Conservation (phyloP, 495 filamentous ascomycete species). For the Hypoxylon trugodes region DNA sequence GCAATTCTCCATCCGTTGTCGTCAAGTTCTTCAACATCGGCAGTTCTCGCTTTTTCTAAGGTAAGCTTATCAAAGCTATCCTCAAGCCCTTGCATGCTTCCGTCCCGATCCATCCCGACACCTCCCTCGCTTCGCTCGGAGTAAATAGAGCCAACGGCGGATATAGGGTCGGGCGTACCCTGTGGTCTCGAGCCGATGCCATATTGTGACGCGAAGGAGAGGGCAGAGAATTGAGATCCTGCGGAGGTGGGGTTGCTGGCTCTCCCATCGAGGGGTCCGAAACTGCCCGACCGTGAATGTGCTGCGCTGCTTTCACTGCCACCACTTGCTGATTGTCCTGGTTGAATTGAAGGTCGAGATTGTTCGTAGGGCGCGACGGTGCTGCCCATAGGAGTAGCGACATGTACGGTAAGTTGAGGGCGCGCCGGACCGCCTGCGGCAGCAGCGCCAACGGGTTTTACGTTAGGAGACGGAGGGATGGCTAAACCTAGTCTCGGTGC, state of each 20-base stretch:
- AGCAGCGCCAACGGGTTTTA: conserved; percentile 68
- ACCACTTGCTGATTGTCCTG: conserved; percentile 69
- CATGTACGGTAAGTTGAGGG: conserved; percentile 70
- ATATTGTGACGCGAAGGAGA: conserved; percentile 77
- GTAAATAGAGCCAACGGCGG: conserved; percentile 84
- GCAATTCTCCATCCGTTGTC: conserved; percentile 95
- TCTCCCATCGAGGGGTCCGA: conserved; percentile 74
- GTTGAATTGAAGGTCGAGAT: conserved; percentile 53
- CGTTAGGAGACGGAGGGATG: conserved; percentile 84
- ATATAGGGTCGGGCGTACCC: conserved; percentile 84
- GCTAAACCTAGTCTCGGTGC: conserved; percentile 84
- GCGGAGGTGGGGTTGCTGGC: conserved; percentile 80
- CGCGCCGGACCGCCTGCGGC: conserved; percentile 44
- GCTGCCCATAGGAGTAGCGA: conserved; percentile 87
- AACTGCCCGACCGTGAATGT: conserved; percentile 78
- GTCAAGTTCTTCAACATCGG: conserved; percentile 94
- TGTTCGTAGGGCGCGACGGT: conserved; percentile 70
- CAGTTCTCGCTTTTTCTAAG: conserved; percentile 77
- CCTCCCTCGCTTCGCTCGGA: conserved; percentile 73
- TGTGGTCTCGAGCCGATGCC: conserved; percentile 63
- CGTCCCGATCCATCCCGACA: conserved; percentile 77
- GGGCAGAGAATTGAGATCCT: conserved; percentile 78
- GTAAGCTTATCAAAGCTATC: conserved; percentile 74
- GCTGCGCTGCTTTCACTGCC: conserved; percentile 71
- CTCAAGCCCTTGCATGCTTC: conserved; percentile 70